phyloP scores from a whole-genome alignment of 768 basidiomycete species.

The Boletus vermiculosoides region DNA sequence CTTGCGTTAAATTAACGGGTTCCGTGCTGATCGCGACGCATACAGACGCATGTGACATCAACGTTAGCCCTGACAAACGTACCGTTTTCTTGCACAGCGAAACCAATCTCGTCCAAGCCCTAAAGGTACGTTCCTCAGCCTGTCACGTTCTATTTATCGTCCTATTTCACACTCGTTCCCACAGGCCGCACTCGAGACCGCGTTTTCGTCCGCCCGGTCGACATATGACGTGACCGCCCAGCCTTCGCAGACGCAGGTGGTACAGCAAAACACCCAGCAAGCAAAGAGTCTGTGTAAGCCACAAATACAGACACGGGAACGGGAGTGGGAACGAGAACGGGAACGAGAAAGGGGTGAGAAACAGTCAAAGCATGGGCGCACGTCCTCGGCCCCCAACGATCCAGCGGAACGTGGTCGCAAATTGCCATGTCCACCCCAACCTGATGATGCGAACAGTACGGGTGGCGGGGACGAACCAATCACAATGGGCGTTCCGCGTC shows the following conservation, averaged over 20 bases:
- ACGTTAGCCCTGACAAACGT: slow-evolving; percentile 96
- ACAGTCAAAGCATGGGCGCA: background rate
- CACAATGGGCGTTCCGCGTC: slow-evolving; percentile 11
- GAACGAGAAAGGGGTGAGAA: slow-evolving; percentile 3
- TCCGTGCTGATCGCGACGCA: background rate
- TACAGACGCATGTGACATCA: slow-evolving; percentile 82
- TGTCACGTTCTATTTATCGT: background rate
- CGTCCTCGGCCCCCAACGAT: background rate
- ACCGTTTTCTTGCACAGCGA: slow-evolving; percentile 92
- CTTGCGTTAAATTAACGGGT: background rate
- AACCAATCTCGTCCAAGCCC: slow-evolving; percentile 65
- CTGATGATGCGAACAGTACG: background rate
- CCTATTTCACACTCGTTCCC: background rate
- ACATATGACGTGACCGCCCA: slow-evolving; percentile 57
- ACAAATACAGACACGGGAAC: background rate
- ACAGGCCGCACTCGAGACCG: slow-evolving; percentile 63
- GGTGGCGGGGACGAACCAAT: background rate
- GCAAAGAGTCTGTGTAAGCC: background rate
- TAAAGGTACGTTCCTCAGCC: slow-evolving; percentile 55
- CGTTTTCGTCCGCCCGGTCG: slow-evolving; percentile 69
- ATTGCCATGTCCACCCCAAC: background rate
- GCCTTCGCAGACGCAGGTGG: slow-evolving; percentile 18
- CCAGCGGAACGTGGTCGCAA: background rate
- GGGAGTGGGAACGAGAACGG: background rate
- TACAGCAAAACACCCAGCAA: slow-evolving; percentile 3